Percentiles rank a stretch among this genome's conserved stretches.
Evolutionary conservation across 805 yeast genomes (phyloP).

Genomic region (Cyberlindnera veronae): DNA sequence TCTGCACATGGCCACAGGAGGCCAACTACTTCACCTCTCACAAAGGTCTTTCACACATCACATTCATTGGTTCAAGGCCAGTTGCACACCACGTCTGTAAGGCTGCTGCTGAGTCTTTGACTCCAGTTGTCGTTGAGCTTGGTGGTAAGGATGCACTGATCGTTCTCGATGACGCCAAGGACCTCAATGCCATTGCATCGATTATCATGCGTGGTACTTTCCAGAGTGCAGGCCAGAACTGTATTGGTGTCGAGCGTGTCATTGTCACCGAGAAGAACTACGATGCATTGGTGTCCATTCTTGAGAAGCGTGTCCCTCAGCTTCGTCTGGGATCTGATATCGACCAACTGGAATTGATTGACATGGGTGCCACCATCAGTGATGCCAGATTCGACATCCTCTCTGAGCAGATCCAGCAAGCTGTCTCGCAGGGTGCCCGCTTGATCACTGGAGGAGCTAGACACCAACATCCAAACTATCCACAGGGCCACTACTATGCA

Average conservation of each 20-base stretch:
- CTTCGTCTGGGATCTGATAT: slow-evolving; percentile 86
- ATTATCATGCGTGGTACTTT: slow-evolving; percentile 91
- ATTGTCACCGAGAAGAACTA: slow-evolving; percentile 74
- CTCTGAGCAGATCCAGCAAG: slow-evolving; percentile 65
- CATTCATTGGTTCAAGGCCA: slow-evolving; percentile 94
- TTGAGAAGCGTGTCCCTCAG: slow-evolving; percentile 53
- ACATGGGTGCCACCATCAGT: slow-evolving; percentile 94
- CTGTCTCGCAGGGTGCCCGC: slow-evolving; percentile 78
- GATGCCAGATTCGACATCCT: slow-evolving; percentile 67
- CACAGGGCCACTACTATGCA: slow-evolving; percentile 89
- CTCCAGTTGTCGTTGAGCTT: slow-evolving; percentile 92
- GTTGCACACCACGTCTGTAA: slow-evolving; percentile 85
- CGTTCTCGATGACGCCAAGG: slow-evolving; percentile 75
- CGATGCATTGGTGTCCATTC: slow-evolving; percentile 52
- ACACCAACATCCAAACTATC: slow-evolving; percentile 84
- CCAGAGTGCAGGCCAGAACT: slow-evolving; percentile 97
- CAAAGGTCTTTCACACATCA: slow-evolving; percentile 78
- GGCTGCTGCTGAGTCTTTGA: slow-evolving; percentile 81
- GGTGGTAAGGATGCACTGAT: slow-evolving; percentile 96
- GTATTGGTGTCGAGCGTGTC: slow-evolving; percentile 95
- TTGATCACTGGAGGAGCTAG: slow-evolving; percentile 79
- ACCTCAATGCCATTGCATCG: slow-evolving; percentile 59
- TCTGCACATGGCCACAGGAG: slow-evolving; percentile 84
- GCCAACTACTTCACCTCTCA: slow-evolving; percentile 87
- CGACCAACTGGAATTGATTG: slow-evolving; percentile 86